These are phyloP conservation scores for Cenococcum geophilum DNA, from an alignment of 495 filamentous ascomycete species.

Conservation along the genomic window DNA sequence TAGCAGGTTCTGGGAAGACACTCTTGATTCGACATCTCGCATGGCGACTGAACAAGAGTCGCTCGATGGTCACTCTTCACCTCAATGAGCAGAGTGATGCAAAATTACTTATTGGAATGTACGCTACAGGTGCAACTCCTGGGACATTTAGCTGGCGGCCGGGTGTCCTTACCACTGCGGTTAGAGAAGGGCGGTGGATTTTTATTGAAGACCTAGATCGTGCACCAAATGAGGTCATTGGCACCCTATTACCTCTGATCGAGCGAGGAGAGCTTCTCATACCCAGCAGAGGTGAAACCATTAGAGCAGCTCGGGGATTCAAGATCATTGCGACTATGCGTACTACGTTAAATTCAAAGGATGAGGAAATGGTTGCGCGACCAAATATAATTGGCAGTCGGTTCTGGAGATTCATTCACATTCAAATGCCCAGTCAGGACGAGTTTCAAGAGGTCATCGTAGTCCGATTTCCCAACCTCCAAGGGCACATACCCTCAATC, in stretches of 20 bases:
- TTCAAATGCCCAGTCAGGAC: conserved; percentile 57
- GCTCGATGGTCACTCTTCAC: conserved; percentile 81
- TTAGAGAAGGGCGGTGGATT: conserved; percentile 90
- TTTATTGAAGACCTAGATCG: conserved; percentile 94
- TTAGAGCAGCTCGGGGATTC: conserved; percentile 77
- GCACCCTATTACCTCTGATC: conserved; percentile 81
- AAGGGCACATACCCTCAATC: conserved; percentile 60
- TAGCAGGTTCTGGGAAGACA: conserved; percentile 87
- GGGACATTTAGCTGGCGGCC: conserved; percentile 88
- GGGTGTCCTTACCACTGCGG: conserved; percentile 90
- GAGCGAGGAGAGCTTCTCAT: conserved; percentile 82
- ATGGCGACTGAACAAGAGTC: conserved; percentile 61
- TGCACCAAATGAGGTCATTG: conserved; percentile 91
- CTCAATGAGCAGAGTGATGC: conserved; percentile 97
- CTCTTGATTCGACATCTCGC: conserved; percentile 78
- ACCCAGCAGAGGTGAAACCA: conserved; percentile 75
- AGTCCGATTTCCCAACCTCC: conserved; percentile 61
- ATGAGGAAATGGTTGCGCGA: conserved; percentile 53
- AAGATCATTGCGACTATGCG: conserved; percentile 86
- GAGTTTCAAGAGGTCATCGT: conserved; percentile 72
- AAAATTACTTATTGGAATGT: conserved; percentile 88
- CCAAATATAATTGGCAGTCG: conserved; percentile 66
- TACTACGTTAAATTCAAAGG: conserved; percentile 63
- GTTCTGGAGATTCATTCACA: conserved; percentile 69
- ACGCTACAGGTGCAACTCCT: conserved; percentile 74